Conservation (phyloP, 768 basidiomycete species). For the Neoboletus brunneissimus region DNA sequence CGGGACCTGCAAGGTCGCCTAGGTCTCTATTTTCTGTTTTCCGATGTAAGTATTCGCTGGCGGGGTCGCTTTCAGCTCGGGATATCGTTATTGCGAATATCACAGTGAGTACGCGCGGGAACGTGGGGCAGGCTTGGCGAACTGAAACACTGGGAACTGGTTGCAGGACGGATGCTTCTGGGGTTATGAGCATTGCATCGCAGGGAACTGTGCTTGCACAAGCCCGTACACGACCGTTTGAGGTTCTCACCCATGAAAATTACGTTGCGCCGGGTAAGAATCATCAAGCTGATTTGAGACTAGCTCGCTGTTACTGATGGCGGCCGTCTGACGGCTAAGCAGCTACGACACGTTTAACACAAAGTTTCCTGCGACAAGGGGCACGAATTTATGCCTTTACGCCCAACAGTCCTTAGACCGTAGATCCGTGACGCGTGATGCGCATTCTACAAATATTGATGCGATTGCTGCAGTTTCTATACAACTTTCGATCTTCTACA, state of each 20-base stretch:
- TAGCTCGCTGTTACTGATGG: slow-evolving; percentile 14
- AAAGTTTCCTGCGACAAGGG: slow-evolving; percentile 56
- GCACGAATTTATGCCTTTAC: slow-evolving; percentile 55
- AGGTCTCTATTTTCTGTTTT: slow-evolving; percentile 87
- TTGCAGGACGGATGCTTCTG: slow-evolving; percentile 48
- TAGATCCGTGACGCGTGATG: slow-evolving; percentile 19
- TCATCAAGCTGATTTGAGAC: slow-evolving; percentile 21
- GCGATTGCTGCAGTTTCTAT: slow-evolving; percentile 9
- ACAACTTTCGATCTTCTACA: slow-evolving; percentile 29
- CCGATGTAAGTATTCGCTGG: slow-evolving; percentile 84
- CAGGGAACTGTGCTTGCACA: slow-evolving; percentile 68
- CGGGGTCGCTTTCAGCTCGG: slow-evolving; percentile 74
- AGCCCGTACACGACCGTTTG: slow-evolving; percentile 72
- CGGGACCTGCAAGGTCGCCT: slow-evolving; percentile 76
- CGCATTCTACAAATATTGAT: background rate
- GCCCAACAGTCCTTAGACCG: slow-evolving; percentile 34
- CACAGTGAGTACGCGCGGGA: slow-evolving; percentile 52
- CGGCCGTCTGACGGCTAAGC: slow-evolving; percentile 15
- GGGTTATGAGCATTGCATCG: slow-evolving; percentile 48
- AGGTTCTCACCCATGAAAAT: slow-evolving; percentile 67
- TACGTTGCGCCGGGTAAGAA: slow-evolving; percentile 79
- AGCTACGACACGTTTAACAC: slow-evolving; percentile 52
- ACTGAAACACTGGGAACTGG: slow-evolving; percentile 18
- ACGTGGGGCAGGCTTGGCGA: slow-evolving; percentile 9
- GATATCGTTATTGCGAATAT: slow-evolving; percentile 69